A percentile compares a stretch with the other conserved stretches of the same genome.
phyloP scores from a whole-genome alignment of 352 stramenopile species.

The Phytophthora europaea region DNA sequence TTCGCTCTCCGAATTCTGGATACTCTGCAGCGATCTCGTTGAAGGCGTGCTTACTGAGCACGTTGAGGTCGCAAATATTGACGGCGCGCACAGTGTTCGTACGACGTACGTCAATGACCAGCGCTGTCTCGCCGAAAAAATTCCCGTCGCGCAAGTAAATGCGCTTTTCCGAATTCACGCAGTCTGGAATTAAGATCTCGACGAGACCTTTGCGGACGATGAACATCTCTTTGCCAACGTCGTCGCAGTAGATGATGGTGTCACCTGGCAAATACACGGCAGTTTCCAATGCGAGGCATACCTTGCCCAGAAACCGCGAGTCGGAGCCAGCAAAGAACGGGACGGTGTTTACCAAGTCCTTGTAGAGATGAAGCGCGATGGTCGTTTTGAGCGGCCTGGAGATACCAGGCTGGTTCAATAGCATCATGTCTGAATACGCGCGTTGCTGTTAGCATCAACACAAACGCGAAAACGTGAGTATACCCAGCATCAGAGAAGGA shows the following conservation, averaged over 20 bases:
- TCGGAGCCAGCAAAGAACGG: constrained; percentile 85
- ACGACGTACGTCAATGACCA: constrained; percentile 83
- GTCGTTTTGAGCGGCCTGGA: constrained; percentile 81
- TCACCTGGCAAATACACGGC: constrained; percentile 82
- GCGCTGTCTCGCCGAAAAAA: constrained; percentile 81
- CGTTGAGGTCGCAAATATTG: constrained; percentile 83
- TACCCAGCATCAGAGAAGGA: neutral
- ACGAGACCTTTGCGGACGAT: constrained; percentile 89
- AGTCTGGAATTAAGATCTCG: constrained; percentile 73
- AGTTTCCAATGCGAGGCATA: constrained; percentile 80
- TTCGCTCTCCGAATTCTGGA: constrained; percentile 80
- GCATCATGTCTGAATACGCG: constrained; percentile 88
- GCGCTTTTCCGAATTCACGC: constrained; percentile 59
- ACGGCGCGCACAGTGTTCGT: constrained; percentile 85
- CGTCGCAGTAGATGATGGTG: constrained; percentile 85
- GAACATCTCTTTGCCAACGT: constrained; percentile 90
- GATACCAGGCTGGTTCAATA: constrained; percentile 81
- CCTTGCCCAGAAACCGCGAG: constrained; percentile 79
- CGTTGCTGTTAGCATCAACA: constrained; percentile 59
- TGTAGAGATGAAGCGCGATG: constrained; percentile 85
- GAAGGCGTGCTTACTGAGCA: constrained; percentile 81
- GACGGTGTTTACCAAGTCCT: constrained; percentile 82
- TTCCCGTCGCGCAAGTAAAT: constrained; percentile 82
- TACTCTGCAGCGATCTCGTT: constrained; percentile 87
- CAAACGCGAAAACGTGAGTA: constrained; percentile 6